Percentiles rank a stretch among this genome's conserved stretches.
These are phyloP conservation scores for Trichoderma harzianum DNA, from an alignment of 2,329 filamentous ascomycete genomes.

Conservation along the genomic window DNA sequence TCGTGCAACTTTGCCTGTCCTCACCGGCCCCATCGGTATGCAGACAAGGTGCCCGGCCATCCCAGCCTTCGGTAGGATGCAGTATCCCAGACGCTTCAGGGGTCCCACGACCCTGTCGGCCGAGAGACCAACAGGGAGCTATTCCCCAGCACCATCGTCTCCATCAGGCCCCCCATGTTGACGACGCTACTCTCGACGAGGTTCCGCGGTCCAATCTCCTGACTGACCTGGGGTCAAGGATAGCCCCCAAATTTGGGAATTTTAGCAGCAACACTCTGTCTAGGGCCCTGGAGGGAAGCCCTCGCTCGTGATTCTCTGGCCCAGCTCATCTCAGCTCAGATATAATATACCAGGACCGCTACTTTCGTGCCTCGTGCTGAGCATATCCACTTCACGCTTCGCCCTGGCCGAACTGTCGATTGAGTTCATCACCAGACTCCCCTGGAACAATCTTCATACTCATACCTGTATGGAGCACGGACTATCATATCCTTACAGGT, in stretches of 20 bases:
- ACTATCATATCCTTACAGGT: slow-evolving; percentile 12
- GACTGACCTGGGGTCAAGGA: slow-evolving; percentile 10
- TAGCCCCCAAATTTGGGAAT: slow-evolving; percentile 13
- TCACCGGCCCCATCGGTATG: slow-evolving; percentile 13
- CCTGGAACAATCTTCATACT: background rate
- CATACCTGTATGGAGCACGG: slow-evolving; percentile 6
- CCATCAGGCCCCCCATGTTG: slow-evolving; percentile 7
- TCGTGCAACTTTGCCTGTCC: background rate
- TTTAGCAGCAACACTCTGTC: background rate
- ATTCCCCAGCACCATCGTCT: slow-evolving; percentile 16
- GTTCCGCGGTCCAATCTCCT: slow-evolving; percentile 14
- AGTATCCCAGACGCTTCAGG: slow-evolving; percentile 5
- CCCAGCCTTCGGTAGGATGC: slow-evolving; percentile 10
- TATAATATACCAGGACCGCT: slow-evolving; percentile 6
- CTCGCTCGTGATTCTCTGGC: background rate
- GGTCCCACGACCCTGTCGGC: background rate
- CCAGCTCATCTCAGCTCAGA: slow-evolving; percentile 11
- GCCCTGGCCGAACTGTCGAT: slow-evolving; percentile 10
- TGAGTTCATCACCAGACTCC: slow-evolving; percentile 6
- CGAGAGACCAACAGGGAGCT: slow-evolving; percentile 13
- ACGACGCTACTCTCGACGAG: slow-evolving; percentile 1
- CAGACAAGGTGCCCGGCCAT: slow-evolving; percentile 1
- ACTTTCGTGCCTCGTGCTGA: slow-evolving; percentile 9
- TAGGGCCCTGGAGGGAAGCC: background rate
- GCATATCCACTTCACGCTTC: slow-evolving; percentile 15